Base-by-base conservation (phyloP, 768 basidiomycete species). In the Gymnopilus junonius region DNA sequence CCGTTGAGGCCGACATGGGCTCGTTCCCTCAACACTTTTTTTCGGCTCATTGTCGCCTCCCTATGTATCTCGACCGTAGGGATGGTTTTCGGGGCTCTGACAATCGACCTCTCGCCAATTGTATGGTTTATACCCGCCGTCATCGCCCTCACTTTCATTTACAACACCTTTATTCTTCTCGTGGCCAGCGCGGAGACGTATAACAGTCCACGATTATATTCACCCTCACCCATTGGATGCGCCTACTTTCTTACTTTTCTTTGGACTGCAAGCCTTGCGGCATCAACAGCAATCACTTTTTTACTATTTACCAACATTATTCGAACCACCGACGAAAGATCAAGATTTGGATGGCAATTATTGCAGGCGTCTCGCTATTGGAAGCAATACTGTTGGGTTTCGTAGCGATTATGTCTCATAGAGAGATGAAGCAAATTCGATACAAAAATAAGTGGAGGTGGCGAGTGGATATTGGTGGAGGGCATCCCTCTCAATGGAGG, bases 401-500 rank as follows among this genome's bases (percentile, higher is more conserved):
- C 35, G 74, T 80, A 42, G 74, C 78, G 7, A 46, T 72, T 4
- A 55, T 67, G n/a, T 71, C 65, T 2, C 74, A 73, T 57, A 75
- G 74, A 61, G 76, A 79, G 59, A 70, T 77, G 59, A 79, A 74
- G 55, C 65, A 70, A 35, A 73, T 79, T 20, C 67, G 65, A 27
- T 80, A 80, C 62, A 68, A 69, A 4, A 76, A 76, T 23, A 81
- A 81, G 64, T 82, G 81, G 81, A 74, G 70, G 59, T 79, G 77
- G 79, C 71, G 74, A 61, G 60, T 72, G 10, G 74, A 75, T 54
- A 64, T 62, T 21, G 62, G 70, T 43, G 56, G 60, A 42, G 59
- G 60, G 14, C 58, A 59, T 55, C 57, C 64, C 42, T 67, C 71
- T 42, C 71, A 76, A 54, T 78, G 76, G 77, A 77, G 75, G 77